phyloP scores from a whole-genome alignment of 805 yeast genomes.

The Ogataea pini region DNA sequence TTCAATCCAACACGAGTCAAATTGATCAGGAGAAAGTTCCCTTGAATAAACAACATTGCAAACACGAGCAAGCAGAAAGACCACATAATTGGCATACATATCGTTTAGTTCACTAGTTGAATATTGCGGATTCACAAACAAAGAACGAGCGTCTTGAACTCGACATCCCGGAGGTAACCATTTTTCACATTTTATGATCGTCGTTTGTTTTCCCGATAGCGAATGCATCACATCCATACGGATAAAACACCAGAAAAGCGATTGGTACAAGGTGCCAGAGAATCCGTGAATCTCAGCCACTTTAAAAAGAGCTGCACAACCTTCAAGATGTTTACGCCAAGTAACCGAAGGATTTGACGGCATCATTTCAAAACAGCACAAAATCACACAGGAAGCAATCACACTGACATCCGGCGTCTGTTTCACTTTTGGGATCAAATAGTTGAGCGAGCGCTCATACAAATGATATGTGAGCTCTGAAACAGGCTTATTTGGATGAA shows the following conservation, averaged over 20 bases:
- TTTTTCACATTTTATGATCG: slow-evolving; percentile 36
- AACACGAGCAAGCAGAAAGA: slow-evolving; percentile 40
- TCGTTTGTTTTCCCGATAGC: slow-evolving; percentile 40
- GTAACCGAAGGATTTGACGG: slow-evolving; percentile 37
- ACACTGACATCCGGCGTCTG: slow-evolving; percentile 19
- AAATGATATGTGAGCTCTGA: slow-evolving; percentile 22
- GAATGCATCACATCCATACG: slow-evolving; percentile 45
- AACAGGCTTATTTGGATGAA: slow-evolving; percentile 13
- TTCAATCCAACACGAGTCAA: slow-evolving; percentile 38
- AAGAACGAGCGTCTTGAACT: slow-evolving; percentile 26
- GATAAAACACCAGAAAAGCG: slow-evolving; percentile 45
- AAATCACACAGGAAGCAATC: slow-evolving; percentile 27
- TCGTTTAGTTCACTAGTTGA: slow-evolving; percentile 23
- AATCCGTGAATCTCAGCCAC: slow-evolving; percentile 42
- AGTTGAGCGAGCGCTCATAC: slow-evolving; percentile 26
- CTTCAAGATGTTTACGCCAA: slow-evolving; percentile 45
- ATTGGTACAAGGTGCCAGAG: slow-evolving; percentile 36
- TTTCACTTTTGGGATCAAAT: slow-evolving; percentile 17
- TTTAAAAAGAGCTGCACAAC: slow-evolving; percentile 41
- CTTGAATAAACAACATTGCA: slow-evolving; percentile 35
- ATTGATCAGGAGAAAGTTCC: slow-evolving; percentile 21
- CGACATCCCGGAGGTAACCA: slow-evolving; percentile 37
- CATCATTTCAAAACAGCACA: slow-evolving; percentile 45
- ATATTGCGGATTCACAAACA: slow-evolving; percentile 20
- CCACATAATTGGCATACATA: slow-evolving; percentile 44